Base-by-base conservation (phyloP, 495 filamentous ascomycete species). In the Penicillium argentinense region DNA sequence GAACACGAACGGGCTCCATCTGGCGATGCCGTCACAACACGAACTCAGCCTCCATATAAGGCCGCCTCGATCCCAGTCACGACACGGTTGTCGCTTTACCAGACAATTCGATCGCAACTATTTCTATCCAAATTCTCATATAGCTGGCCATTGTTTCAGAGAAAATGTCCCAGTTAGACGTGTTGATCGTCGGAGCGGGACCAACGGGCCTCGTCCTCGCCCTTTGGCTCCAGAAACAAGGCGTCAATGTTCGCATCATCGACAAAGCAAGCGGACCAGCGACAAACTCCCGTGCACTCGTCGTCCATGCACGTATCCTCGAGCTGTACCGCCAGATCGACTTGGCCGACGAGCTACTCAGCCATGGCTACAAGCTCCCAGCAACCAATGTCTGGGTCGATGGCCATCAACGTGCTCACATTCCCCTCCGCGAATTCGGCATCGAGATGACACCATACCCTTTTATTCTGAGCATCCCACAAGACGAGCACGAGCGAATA, bases 181-280 rank as follows among this genome's bases (percentile, higher is more conserved):
- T 73, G 18, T 55, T 74, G 5, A 71, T 73, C 26, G 40, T 62
- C 5, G 72, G 72, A 8, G 72, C 64, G 36, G 72, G 72, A 11
- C 68, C 66, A 12, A 64, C 67, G 17, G 72, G 72, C 25, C 67
- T 76, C 8, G 56, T 69, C 3, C 54, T 68, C 14, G 68, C 71
- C 32, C 50, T 73, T 21, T 71, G 58, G 66, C 64, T 75, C 11
- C 54, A 62, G 21, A 47, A 40, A 30, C 63, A 68, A 47, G 63
- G 63, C 19, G 28, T 73, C 29, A 57, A 44, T 2, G 47, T 67
- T 22, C 67, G 59, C 32, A 67, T 73, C 27, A 48, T 71, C 23
- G 72, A 76, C 41, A 54, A 64, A 41, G 56, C 53, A 22, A 44
- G 54, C 4, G 47, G 49, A 0, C 57, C 49, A 2, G 49, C 55